phyloP scores from a whole-genome alignment of 2,329 filamentous ascomycete genomes.

The Aureobasidium musti region DNA sequence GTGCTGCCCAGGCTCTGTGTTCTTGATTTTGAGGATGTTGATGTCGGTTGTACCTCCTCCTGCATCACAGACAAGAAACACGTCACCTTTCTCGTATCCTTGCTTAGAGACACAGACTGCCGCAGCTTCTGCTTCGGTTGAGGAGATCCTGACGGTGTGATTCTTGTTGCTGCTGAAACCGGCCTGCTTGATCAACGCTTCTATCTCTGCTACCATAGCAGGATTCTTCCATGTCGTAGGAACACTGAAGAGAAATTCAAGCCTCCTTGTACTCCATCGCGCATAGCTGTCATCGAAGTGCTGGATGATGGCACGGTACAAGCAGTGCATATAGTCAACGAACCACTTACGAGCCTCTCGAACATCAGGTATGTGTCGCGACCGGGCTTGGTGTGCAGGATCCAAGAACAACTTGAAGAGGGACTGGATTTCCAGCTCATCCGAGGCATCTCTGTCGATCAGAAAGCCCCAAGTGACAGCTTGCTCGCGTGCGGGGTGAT shows the following conservation, averaged over 20 bases:
- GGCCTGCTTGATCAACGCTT: conserved; percentile 29
- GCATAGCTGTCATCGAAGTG: conserved; percentile 28
- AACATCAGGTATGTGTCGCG: conserved; percentile 18
- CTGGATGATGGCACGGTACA: conserved; percentile 26
- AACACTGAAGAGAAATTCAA: conserved; percentile 32
- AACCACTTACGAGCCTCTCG: conserved; percentile 31
- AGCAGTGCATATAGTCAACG: conserved; percentile 31
- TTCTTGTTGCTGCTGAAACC: not conserved
- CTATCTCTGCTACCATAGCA: conserved; percentile 31
- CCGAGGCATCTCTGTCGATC: conserved; percentile 30
- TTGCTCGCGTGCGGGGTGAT: conserved; percentile 14
- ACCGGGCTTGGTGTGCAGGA: conserved; percentile 26
- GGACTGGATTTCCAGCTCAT: conserved; percentile 29
- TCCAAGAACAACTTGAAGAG: conserved; percentile 35
- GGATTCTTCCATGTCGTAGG: conserved; percentile 34
- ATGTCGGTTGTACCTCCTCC: conserved; percentile 54
- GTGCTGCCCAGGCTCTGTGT: not conserved
- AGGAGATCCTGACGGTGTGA: conserved; percentile 49
- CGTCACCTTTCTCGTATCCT: conserved; percentile 43
- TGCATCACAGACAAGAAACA: conserved; percentile 54
- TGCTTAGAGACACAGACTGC: conserved; percentile 51
- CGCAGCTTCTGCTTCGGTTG: conserved; percentile 58
- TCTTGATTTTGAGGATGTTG: conserved; percentile 42
- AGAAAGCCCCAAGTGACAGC: conserved; percentile 34
- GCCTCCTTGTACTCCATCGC: conserved; percentile 20